phyloP scores from a whole-genome alignment of 1,284 basidiomycete species.

The Cystobasidium slooffiae region DNA sequence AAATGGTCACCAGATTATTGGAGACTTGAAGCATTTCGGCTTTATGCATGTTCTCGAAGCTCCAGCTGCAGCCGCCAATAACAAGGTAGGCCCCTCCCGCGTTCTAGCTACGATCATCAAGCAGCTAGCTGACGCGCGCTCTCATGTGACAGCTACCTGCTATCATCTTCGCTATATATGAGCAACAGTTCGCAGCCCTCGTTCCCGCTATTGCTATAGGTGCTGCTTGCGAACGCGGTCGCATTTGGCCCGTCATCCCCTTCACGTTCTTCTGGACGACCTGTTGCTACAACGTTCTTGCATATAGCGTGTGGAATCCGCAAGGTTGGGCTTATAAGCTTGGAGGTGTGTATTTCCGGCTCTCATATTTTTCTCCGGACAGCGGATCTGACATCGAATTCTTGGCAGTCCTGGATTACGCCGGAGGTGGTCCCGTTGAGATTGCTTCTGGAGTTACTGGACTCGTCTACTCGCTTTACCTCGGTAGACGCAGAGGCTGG shows the following conservation, averaged over 20 bases:
- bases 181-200: constrained; percentile 85
- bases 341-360: background rate
- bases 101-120: background rate
- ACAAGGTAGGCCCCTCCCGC: constrained; percentile 34
- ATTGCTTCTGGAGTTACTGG: constrained; percentile 86
- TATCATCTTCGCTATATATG: constrained; percentile 85
- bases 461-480: constrained; percentile 86
- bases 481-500: constrained; percentile 86
- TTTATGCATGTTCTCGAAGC: constrained; percentile 77
- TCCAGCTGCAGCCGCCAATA: constrained; percentile 70
- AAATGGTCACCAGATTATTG: constrained; percentile 59
- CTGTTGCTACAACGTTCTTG: constrained; percentile 78
- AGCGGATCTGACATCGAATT: constrained; percentile 21
- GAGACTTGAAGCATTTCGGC: constrained; percentile 72
- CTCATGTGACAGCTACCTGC: constrained; percentile 66
- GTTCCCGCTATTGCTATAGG: constrained; percentile 65
- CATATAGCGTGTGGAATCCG: constrained; percentile 92
- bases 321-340: constrained; percentile 79
- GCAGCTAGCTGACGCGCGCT: background rate
- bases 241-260: constrained; percentile 81
- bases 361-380: background rate
- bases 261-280: constrained; percentile 92
- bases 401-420: constrained; percentile 72
- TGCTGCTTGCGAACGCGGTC: constrained; percentile 87
- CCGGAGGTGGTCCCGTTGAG: constrained; percentile 92